Evolutionary conservation across 225 moss, liverwort and hornwort genomes (phyloP).

Genomic region (Takakia lepidozioides): DNA sequence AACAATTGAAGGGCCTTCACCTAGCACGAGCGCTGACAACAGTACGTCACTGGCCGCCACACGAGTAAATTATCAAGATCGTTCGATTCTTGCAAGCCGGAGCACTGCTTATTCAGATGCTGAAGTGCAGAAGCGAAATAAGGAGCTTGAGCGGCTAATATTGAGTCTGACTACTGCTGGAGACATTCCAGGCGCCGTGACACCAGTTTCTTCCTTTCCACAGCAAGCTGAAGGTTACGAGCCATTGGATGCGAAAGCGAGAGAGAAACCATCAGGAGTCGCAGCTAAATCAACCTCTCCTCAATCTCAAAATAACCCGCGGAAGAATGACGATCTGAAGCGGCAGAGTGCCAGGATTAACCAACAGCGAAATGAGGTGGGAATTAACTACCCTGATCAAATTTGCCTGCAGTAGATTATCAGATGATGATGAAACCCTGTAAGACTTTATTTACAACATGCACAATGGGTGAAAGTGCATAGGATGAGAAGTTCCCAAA

Average conservation of each 20-base stretch:
- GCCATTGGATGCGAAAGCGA: neutral
- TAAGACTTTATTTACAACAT: too few relatives aligned
- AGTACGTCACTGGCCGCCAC: neutral
- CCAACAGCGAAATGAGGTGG: neutral
- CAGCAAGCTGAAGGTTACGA: neutral
- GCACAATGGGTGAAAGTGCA: too few relatives aligned
- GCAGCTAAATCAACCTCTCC: neutral
- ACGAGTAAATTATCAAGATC: neutral
- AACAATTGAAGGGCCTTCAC: neutral
- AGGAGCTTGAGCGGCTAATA: neutral
- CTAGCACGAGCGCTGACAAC: neutral
- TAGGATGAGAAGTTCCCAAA: too few relatives aligned
- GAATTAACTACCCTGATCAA: neutral
- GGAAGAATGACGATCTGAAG: conserved; percentile 1
- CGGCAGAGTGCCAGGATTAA: neutral
- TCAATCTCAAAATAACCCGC: neutral
- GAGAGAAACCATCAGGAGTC: neutral
- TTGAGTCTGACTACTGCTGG: neutral
- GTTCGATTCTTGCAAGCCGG: neutral
- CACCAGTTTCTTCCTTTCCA: neutral
- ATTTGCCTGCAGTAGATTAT: neutral
- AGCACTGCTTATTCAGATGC: neutral
- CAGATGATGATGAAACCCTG: too few relatives aligned
- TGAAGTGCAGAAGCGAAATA: neutral
- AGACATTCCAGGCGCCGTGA: neutral